Conservation (phyloP, 768 basidiomycete genomes). For the Chalciporus piperatus region DNA sequence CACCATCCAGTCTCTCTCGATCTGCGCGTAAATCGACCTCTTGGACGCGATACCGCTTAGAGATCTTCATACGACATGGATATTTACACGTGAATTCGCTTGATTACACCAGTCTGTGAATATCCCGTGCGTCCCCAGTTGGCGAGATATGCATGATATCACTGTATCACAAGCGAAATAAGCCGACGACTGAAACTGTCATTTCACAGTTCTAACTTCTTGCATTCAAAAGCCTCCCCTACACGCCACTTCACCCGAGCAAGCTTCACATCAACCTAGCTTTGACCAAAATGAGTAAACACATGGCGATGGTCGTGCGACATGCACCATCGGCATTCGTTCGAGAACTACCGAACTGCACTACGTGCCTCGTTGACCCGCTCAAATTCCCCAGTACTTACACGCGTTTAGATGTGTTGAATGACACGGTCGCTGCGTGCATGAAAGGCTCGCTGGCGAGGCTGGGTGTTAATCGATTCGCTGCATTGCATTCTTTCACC, state of each 20-base stretch:
- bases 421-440: conserved; percentile 54
- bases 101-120: conserved; percentile 35
- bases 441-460: conserved; percentile 67
- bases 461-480: conserved; percentile 68
- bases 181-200: neutral
- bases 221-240: conserved; percentile 50
- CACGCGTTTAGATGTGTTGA: conserved; percentile 56
- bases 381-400: conserved; percentile 51
- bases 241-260: conserved; percentile 56
- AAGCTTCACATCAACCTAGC: conserved; percentile 47
- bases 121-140: conserved; percentile 34
- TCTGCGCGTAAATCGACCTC: conserved; percentile 50
- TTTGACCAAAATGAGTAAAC: conserved; percentile 13
- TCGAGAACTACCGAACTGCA: conserved; percentile 36
- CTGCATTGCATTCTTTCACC: conserved; percentile 61
- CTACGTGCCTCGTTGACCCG: conserved; percentile 53
- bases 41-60: conserved; percentile 51
- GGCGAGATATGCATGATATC: conserved; percentile 44
- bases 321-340: conserved; percentile 5
- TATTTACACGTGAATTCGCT: conserved; percentile 49
- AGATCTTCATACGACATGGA: conserved; percentile 47
- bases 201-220: conserved; percentile 46
- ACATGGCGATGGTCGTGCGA: conserved; percentile 8
- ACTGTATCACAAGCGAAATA: conserved; percentile 32
- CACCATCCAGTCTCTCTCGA: conserved; percentile 47